A percentile compares a stretch with the other conserved stretches of the same genome.
These are phyloP conservation scores for Zoysia japonica DNA, from an alignment of 176 grass and related monocot genomes.

Conservation along the genomic window DNA sequence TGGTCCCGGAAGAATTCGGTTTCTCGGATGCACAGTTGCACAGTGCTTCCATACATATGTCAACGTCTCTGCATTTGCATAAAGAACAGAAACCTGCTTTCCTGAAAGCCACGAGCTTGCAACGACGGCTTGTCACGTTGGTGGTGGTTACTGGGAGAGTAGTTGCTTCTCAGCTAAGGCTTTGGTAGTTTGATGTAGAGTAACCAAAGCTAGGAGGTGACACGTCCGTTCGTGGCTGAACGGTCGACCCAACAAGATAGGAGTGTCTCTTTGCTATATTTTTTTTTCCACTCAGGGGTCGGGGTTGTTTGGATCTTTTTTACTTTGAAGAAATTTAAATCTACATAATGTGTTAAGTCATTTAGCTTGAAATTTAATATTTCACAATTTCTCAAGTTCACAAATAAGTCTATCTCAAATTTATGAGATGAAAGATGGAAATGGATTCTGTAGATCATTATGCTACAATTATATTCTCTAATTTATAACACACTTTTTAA, in stretches of 20 bases:
- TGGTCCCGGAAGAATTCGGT: too few species aligned
- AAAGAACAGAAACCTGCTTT: not conserved
- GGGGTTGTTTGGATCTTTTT: too few species aligned
- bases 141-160: not conserved
- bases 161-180: conserved; percentile 58
- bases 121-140: conserved; percentile 16
- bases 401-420: too few species aligned
- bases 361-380: too few species aligned
- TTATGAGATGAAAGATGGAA: too few species aligned
- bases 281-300: not conserved
- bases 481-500: too few species aligned
- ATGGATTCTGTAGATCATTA: too few species aligned
- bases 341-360: too few species aligned
- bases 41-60: not conserved
- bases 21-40: too few species aligned
- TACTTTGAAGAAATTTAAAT: too few species aligned
- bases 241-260: conserved; percentile 16
- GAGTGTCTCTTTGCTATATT: not conserved
- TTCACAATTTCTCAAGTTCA: too few species aligned
- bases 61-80: not conserved
- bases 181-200: not conserved
- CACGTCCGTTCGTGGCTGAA: not conserved
- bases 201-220: not conserved
- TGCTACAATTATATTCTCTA: too few species aligned
- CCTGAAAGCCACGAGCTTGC: conserved; percentile 25